Base-by-base conservation (phyloP, 2,329 filamentous ascomycete genomes). In the Tolypocladium inflatum region DNA sequence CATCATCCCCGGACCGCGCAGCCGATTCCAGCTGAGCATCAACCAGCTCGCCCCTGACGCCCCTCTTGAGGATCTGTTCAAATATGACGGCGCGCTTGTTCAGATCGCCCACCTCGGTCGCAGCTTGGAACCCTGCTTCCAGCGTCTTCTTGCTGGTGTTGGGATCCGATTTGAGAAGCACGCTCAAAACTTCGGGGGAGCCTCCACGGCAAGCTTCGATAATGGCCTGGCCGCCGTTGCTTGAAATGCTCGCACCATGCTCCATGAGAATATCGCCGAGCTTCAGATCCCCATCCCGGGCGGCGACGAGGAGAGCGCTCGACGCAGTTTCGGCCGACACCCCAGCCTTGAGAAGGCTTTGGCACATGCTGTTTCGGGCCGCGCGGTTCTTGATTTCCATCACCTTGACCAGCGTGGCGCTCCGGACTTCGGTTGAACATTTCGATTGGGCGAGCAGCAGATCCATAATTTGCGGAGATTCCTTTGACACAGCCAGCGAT, bases 181-280 rank as follows among this genome's bases (percentile, higher is more conserved):
- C 77, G 42, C 73, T 67, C 3, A 85, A 65, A 6, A 84, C 76
- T 4, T 78, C 76, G 0, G 74, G 67, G 0, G 77, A 76, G 0
- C 81, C 82, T 0, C 77, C 75, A 2, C 77, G 74, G 38, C 80
- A 82, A 0, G 82, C 80, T 61, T 81, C 78, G 1, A 84, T 71
- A 10, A 85, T 73, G 2, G 80, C 79, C 57, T 82, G 77, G 6
- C 81, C 80, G 33, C 78, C 76, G 11, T 77, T 76, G 51, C 78
- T 75, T 3, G 80, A 76, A 3, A 80, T 74, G 51, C 71, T 79
- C 1, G 79, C 82, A 1, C 81, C 81, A 53, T 82, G 73, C 10
- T 74, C 69, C 55, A 84, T 75, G 9, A 85, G 72, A 2, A 82
- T 67, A 37, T 74, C 74, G 19, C 79, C 79, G 1, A 84, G 74